Percentiles rank a stretch among this genome's conserved stretches.
phyloP scores from a whole-genome alignment of 2,329 filamentous ascomycete genomes.

The Claviceps capensis region DNA sequence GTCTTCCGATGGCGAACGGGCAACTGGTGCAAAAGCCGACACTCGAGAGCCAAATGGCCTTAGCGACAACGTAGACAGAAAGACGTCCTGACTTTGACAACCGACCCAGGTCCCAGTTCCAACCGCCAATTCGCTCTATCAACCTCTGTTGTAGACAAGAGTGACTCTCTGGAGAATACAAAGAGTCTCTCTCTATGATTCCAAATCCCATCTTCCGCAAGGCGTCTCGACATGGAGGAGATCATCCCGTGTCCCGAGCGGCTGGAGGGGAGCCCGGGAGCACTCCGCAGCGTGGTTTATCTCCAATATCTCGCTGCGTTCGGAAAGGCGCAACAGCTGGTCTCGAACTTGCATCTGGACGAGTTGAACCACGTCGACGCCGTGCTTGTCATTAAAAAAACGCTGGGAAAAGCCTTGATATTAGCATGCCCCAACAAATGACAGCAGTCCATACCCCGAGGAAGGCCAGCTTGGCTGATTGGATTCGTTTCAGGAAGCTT shows the following conservation, averaged over 20 bases:
- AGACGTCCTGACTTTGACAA: not conserved
- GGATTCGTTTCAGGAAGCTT: not conserved
- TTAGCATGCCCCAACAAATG: constrained; percentile 45
- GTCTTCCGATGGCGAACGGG: not conserved
- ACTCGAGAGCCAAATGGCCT: not conserved
- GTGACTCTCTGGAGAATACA: not conserved
- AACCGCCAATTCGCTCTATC: not conserved
- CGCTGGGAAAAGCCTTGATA: constrained; percentile 39
- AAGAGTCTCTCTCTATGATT: constrained; percentile 11
- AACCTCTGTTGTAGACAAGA: not conserved
- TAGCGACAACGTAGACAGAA: not conserved
- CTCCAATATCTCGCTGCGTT: constrained; percentile 39
- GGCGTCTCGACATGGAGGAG: constrained; percentile 30
- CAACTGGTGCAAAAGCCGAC: not conserved
- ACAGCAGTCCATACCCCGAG: constrained; percentile 55
- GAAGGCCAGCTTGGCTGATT: constrained; percentile 20
- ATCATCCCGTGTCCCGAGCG: constrained; percentile 28
- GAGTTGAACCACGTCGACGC: constrained; percentile 47
- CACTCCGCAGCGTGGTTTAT: constrained; percentile 20
- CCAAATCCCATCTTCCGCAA: constrained; percentile 28
- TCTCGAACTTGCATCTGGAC: constrained; percentile 51
- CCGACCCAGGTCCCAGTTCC: not conserved
- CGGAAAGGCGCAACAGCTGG: constrained; percentile 47
- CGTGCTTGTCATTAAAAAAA: constrained; percentile 39
- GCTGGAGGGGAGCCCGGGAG: constrained; percentile 18